A percentile compares a stretch with the other conserved stretches of the same genome.
Conservation (phyloP, 129 eudicot species). For the Artemisia annua region DNA sequence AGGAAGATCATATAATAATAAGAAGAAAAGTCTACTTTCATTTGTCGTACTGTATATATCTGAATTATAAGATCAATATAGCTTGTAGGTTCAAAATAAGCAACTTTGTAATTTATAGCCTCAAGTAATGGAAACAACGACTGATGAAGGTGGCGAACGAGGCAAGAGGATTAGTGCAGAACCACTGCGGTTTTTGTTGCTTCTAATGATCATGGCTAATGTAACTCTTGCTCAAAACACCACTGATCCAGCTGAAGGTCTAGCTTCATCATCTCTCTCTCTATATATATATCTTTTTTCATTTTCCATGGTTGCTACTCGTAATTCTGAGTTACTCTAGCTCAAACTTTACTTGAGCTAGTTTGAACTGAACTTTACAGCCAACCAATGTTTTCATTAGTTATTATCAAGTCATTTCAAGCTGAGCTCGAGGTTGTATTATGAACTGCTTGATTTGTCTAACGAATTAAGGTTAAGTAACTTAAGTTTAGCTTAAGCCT, state of each 20-base stretch:
- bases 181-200: background rate
- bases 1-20: background rate
- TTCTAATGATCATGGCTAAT: slow-evolving; percentile 1
- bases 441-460: too few relatives aligned
- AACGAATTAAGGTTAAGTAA: too few relatives aligned
- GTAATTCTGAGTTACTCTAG: background rate
- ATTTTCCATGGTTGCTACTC: background rate
- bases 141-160: slow-evolving; percentile 1
- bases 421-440: too few relatives aligned
- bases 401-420: too few relatives aligned
- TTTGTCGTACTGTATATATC: background rate
- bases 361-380: too few relatives aligned
- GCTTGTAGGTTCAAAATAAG: background rate
- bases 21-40: background rate
- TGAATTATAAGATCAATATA: too few relatives aligned
- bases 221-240: slow-evolving; percentile 22
- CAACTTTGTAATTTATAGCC: background rate
- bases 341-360: too few relatives aligned
- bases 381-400: too few relatives aligned
- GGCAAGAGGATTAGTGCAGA: slow-evolving; percentile 3
- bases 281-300: background rate
- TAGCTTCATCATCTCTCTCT: background rate
- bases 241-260: slow-evolving; percentile 33
- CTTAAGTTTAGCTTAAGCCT: too few relatives aligned
- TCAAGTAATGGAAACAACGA: background rate